phyloP scores from a whole-genome alignment of 805 yeast species.

The Pachysolen tannophilus region DNA sequence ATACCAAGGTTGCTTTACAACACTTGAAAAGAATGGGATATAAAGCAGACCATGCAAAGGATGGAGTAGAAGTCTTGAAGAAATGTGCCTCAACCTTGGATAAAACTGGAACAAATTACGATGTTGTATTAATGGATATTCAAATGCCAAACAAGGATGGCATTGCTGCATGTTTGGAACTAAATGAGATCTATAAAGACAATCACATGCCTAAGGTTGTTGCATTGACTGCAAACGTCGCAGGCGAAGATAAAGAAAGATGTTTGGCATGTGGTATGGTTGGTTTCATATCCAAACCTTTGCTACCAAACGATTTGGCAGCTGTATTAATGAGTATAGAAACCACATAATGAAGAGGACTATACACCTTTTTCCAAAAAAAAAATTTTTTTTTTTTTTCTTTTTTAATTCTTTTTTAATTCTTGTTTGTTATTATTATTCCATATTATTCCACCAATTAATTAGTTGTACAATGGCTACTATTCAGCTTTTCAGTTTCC shows the following conservation, averaged over 20 bases:
- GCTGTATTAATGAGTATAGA: slow-evolving; percentile 22
- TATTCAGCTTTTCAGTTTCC: too few relatives aligned
- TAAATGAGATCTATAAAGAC: slow-evolving; percentile 22
- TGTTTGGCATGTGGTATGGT: slow-evolving; percentile 44
- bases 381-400: too few relatives aligned
- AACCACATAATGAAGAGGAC: too few relatives aligned
- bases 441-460: too few relatives aligned
- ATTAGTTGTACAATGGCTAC: too few relatives aligned
- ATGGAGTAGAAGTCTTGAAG: slow-evolving; percentile 37
- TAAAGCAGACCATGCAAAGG: slow-evolving; percentile 42
- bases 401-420: too few relatives aligned
- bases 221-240: slow-evolving; percentile 46
- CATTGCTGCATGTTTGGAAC: slow-evolving; percentile 36
- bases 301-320: slow-evolving; percentile 36
- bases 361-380: not conserved
- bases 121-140: slow-evolving; percentile 47
- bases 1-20: slow-evolving; percentile 40
- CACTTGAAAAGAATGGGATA: slow-evolving; percentile 43
- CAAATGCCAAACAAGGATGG: slow-evolving; percentile 55
- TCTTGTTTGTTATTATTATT: too few relatives aligned
- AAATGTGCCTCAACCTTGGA: slow-evolving; percentile 20
- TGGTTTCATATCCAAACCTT: slow-evolving; percentile 45
- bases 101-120: slow-evolving; percentile 29
- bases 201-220: slow-evolving; percentile 29
- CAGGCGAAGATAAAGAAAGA: slow-evolving; percentile 40